These are phyloP conservation scores for Acanthamoeba triangularis DNA, from an alignment of 208 protist species.

Conservation along the genomic window DNA sequence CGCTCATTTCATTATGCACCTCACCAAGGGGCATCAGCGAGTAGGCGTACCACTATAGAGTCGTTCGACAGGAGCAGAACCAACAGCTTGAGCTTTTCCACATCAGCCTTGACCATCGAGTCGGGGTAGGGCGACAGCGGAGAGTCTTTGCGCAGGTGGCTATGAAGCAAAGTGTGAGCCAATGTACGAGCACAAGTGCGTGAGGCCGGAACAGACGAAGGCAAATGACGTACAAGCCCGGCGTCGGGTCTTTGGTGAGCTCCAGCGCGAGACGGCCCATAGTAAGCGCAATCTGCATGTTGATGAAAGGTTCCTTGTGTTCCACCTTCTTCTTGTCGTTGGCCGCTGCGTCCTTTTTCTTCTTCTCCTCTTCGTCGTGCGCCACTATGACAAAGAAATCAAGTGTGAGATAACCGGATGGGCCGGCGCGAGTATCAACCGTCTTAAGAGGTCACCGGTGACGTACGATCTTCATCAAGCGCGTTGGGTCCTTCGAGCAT, in stretches of 20 bases:
- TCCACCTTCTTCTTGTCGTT: constrained; percentile 17
- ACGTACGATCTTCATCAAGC: constrained; percentile 21
- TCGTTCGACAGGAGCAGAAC: constrained; percentile 62
- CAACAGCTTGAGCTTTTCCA: constrained; percentile 40
- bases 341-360: background rate
- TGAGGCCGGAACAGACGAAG: background rate
- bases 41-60: constrained; percentile 13
- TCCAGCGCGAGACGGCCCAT: constrained; percentile 63
- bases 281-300: constrained; percentile 39
- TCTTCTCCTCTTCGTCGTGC: constrained; percentile 11
- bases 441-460: background rate
- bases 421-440: background rate
- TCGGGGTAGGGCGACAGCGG: constrained; percentile 21
- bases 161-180: background rate
- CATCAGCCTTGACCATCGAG: constrained; percentile 34
- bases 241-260: constrained; percentile 40
- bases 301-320: constrained; percentile 13
- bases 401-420: background rate
- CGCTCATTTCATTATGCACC: background rate
- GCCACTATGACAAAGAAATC: background rate
- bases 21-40: background rate
- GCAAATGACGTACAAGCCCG: background rate
- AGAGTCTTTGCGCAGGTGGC: background rate
- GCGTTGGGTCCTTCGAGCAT: constrained; percentile 52
- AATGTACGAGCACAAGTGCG: no score